A percentile compares a stretch with the other conserved stretches of the same genome.
Evolutionary conservation across 1,284 basidiomycete species (phyloP).

Genomic region (Agroathelia rolfsii): DNA sequence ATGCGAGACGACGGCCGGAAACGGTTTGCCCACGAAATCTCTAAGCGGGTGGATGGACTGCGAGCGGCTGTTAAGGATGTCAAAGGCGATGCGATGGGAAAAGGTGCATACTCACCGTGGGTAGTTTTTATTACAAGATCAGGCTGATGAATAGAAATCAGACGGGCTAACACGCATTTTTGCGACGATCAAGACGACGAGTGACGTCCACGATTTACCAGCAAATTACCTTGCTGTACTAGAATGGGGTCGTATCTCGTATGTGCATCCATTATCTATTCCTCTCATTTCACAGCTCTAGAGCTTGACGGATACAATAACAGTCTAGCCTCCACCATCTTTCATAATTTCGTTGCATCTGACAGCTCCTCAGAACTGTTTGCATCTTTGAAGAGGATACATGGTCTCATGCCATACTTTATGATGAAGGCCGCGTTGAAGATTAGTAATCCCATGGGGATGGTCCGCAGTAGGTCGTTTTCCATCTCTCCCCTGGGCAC

Average conservation of each 20-base stretch:
- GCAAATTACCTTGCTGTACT: slow-evolving; percentile 81
- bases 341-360: slow-evolving; percentile 88
- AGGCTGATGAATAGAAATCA: slow-evolving; percentile 16
- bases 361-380: slow-evolving; percentile 91
- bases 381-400: slow-evolving; percentile 82
- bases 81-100: slow-evolving; percentile 85
- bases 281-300: slow-evolving; percentile 14
- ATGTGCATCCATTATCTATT: slow-evolving; percentile 20
- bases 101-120: slow-evolving; percentile 34
- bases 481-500: background rate
- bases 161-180: slow-evolving; percentile 89
- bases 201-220: slow-evolving; percentile 73
- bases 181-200: slow-evolving; percentile 76
- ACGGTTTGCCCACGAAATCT: slow-evolving; percentile 82
- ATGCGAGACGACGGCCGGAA: slow-evolving; percentile 82
- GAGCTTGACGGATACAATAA: slow-evolving; percentile 18
- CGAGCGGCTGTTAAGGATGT: slow-evolving; percentile 78
- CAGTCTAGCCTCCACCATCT: slow-evolving; percentile 92
- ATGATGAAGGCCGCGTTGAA: slow-evolving; percentile 87
- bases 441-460: slow-evolving; percentile 92
- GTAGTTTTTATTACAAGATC: slow-evolving; percentile 3
- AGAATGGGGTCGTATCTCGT: slow-evolving; percentile 98
- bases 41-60: slow-evolving; percentile 79
- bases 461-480: slow-evolving; percentile 65
- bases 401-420: slow-evolving; percentile 97